Base-by-base conservation (phyloP, 2,329 filamentous ascomycete genomes). In the Fusarium miscanthi region DNA sequence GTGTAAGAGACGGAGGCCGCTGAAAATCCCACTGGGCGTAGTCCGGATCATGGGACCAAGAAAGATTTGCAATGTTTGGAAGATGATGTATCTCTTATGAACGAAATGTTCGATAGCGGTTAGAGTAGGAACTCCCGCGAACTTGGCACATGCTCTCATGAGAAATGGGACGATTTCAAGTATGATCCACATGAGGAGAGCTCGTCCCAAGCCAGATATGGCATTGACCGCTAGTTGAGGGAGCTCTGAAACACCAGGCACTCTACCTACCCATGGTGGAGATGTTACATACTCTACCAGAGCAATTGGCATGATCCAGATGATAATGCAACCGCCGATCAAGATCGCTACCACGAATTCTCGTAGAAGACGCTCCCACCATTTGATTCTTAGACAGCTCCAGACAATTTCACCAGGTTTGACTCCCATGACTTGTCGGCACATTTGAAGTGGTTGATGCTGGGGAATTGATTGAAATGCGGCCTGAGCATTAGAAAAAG, bases 271-370 rank as follows among this genome's bases (percentile, higher is more conserved):
- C 13, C n/a, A 30, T 17, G 13, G 0, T 16, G 19, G 5, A n/a
- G 45, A 48, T 48, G 45, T 48, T 1, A 10, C 6, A 0, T 0
- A 1, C 25, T 30, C 27, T 3, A 8, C 27, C 16, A 48, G 0
- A 4, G 13, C 1, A 48, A 48, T 16, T 2, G 45, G 45, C 45
- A 48, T 48, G 19, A 48, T 48, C 45, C 45, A 48, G 27, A 48
- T 13, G 13, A 48, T 8, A 16, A 48, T 0, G 8, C 45, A 8
- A 30, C 45, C 45, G 0, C 45, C 45, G 1, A 48, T 48, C 45
- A 48, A 2, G 8, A 48, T 17, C 0, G 25, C 4, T 0, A 48
- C 9, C 19, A 48, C 19, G 6, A 48, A 48, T 6, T 30, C 19
- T 48, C 45, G 45, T n/a, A 48, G 3, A n/a, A 48, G 45, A 5